These are phyloP conservation scores for Daldinia vernicosa DNA, from an alignment of 495 filamentous ascomycete species.

Conservation along the genomic window DNA sequence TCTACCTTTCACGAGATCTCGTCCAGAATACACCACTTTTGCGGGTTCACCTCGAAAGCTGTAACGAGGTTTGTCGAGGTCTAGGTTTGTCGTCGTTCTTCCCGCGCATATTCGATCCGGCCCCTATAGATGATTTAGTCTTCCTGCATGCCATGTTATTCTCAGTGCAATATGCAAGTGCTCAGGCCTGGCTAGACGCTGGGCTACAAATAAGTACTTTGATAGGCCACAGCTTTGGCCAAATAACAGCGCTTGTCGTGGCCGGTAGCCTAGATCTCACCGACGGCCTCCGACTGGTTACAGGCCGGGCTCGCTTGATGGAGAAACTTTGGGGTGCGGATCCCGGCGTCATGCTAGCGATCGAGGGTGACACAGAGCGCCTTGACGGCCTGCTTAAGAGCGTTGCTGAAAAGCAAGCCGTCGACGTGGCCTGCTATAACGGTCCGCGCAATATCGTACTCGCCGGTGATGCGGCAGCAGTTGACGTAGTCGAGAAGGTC, in stretches of 20 bases:
- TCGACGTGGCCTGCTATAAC: conserved; percentile 54
- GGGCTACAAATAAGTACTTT: conserved; percentile 52
- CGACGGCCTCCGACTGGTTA: conserved; percentile 52
- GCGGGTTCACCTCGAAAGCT: conserved; percentile 49
- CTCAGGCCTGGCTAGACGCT: conserved; percentile 60
- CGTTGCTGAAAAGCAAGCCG: background rate
- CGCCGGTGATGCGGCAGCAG: conserved; percentile 41
- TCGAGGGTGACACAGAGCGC: conserved; percentile 29
- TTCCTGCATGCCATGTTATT: conserved; percentile 58
- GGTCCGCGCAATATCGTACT: conserved; percentile 47
- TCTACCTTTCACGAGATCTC: conserved; percentile 51
- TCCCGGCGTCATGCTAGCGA: conserved; percentile 59
- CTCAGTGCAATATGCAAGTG: conserved; percentile 59
- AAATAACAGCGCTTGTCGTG: conserved; percentile 57
- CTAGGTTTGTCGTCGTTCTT: conserved; percentile 53
- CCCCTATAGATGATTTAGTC: conserved; percentile 51
- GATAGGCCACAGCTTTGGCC: conserved; percentile 65
- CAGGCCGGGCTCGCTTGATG: conserved; percentile 57
- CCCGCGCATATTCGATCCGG: conserved; percentile 59
- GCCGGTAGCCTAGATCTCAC: conserved; percentile 40
- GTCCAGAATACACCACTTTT: conserved; percentile 49
- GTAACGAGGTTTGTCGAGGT: conserved; percentile 39
- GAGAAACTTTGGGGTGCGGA: conserved; percentile 57
- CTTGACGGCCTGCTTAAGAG: conserved; percentile 3
- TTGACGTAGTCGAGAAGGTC: conserved; percentile 32